Evolutionary conservation across 1,284 basidiomycete species (phyloP), one percentile per base, ranked within the genome.

Genomic region (Pseudozyma tsukubaensis): DNA sequence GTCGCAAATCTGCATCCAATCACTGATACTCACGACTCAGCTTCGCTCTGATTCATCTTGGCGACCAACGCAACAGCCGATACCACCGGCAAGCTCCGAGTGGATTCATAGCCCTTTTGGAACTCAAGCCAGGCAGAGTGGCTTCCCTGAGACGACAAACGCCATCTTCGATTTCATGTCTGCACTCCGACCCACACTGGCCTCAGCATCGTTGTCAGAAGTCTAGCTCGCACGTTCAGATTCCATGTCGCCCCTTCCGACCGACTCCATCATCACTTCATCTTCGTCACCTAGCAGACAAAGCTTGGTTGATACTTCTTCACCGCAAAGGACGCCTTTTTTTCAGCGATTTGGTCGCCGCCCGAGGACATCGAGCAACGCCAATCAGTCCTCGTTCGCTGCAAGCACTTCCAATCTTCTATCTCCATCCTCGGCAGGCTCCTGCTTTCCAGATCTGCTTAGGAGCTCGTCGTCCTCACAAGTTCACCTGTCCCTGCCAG

Each of bases 381-480:
- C 50, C 37, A 44, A 57, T 40, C 57, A 43, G 11, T 13, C 52
- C 34, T 48, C 69, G 7, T 67, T 67, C 18, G 64, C 70, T 19
- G 64, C 70, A n/a, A 72, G 64, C 57, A 72, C 70, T 36, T 72
- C 70, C 19, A 67, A 64, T 24, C 59, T 72, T 6, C 36, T 72
- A 1, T 50, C 64, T 1, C 35, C 69, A 16, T 51, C 59, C 16
- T 43, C 55, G 10, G 21, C 21, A 48, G 36, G 24, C n/a, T 56
- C 56, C 44, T 50, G 43, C 48, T 57, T 61, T 52, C 49, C 59
- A 16, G 60, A 51, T 39, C 54, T 67, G 5, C 65, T 65, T 24
- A 42, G 70, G 34, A 72, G 70, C 50, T 63, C 64, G 16, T 72
- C 70, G 10, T 67, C 55, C 9, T 67, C 70, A 1, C 70, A 72